phyloP scores from a whole-genome alignment of 164 flowering plant genomes.

The Paratinospora sagittata region DNA sequence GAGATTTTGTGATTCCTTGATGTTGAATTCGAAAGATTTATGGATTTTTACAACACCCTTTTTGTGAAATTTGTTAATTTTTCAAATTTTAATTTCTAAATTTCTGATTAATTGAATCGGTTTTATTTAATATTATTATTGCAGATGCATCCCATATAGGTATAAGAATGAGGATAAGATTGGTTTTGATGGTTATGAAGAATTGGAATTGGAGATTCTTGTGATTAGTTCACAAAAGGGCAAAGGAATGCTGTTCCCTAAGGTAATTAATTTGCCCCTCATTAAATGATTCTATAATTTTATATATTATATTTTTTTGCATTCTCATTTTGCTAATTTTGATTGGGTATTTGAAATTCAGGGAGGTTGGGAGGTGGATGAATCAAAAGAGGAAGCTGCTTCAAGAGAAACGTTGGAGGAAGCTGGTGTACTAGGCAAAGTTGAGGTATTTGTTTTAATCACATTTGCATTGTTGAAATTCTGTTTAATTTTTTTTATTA shows the following conservation, averaged over 20 bases:
- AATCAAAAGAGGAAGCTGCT: slow-evolving; percentile 55
- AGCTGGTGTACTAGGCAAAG: slow-evolving; percentile 64
- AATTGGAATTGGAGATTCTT: slow-evolving; percentile 52
- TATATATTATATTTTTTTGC: background rate
- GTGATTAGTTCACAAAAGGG: slow-evolving; percentile 64
- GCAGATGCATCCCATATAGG: slow-evolving; percentile 70
- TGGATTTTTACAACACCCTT: too few relatives aligned
- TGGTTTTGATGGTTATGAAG: slow-evolving; percentile 5
- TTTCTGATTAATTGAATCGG: background rate
- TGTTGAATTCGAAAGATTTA: too few relatives aligned
- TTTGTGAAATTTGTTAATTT: background rate
- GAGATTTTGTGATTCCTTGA: too few relatives aligned
- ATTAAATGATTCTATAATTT: background rate
- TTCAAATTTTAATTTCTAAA: too few relatives aligned
- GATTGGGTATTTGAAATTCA: slow-evolving; percentile 15
- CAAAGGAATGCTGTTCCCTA: slow-evolving; percentile 61
- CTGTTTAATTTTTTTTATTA: too few relatives aligned
- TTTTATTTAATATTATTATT: background rate
- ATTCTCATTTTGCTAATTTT: background rate
- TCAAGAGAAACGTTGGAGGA: slow-evolving; percentile 70
- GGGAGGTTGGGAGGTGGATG: slow-evolving; percentile 93
- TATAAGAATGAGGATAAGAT: slow-evolving; percentile 5
- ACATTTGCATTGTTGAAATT: too few relatives aligned
- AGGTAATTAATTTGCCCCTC: slow-evolving; percentile 35
- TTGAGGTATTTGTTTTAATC: slow-evolving; percentile 30